Evolutionary conservation across 2,329 filamentous ascomycete species (phyloP).

Genomic region (Mycogone perniciosa): DNA sequence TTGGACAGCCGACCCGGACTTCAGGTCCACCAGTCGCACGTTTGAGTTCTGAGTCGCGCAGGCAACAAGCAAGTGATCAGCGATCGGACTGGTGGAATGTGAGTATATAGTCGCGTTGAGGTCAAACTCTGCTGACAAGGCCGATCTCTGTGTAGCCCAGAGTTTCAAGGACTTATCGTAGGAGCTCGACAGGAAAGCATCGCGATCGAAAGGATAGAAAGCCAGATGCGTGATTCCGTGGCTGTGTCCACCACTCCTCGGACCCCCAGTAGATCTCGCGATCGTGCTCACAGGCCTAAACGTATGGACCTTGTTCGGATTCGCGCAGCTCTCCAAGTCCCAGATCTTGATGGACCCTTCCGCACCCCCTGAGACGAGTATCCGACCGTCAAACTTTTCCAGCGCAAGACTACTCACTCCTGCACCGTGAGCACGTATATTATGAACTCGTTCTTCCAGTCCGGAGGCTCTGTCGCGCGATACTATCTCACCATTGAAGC

Average conservation of each 20-base stretch:
- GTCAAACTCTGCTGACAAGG: constrained; percentile 59
- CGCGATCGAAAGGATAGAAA: constrained; percentile 73
- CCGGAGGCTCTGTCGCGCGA: constrained; percentile 13
- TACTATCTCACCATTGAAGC: constrained; percentile 55
- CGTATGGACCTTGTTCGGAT: constrained; percentile 38
- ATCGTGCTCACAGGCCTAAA: constrained; percentile 51
- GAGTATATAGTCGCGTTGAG: constrained; percentile 65
- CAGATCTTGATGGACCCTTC: constrained; percentile 81
- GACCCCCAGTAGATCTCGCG: constrained; percentile 32
- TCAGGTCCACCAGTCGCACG: constrained; percentile 78
- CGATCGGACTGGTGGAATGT: constrained; percentile 69
- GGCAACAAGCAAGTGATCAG: constrained; percentile 71
- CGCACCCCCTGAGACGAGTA: constrained; percentile 77
- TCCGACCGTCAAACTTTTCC: constrained; percentile 71
- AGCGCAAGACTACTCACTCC: constrained; percentile 75
- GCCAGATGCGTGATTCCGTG: constrained; percentile 69
- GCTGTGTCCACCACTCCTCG: constrained; percentile 42
- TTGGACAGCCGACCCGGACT: constrained; percentile 68
- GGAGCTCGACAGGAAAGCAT: constrained; percentile 69
- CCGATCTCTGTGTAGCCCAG: constrained; percentile 60
- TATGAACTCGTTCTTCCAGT: constrained; percentile 26
- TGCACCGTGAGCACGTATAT: constrained; percentile 62
- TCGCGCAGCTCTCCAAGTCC: constrained; percentile 64
- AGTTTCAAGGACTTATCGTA: constrained; percentile 74
- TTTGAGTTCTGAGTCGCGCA: constrained; percentile 82